Evolutionary conservation across 2,329 filamentous ascomycete species (phyloP).

Genomic region (Alternaria gansuensis): DNA sequence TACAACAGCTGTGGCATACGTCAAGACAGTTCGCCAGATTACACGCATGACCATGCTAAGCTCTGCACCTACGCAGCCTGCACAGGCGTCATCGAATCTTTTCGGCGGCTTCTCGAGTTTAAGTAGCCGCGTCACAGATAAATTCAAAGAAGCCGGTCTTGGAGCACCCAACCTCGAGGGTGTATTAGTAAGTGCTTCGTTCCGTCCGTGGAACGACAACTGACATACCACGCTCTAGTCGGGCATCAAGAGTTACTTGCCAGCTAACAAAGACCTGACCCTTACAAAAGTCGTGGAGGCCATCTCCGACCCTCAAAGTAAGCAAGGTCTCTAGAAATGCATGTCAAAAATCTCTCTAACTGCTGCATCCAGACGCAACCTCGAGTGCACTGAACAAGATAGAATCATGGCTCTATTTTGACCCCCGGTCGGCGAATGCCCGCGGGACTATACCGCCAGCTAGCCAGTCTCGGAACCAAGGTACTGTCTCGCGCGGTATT

Average conservation of each 20-base stretch:
- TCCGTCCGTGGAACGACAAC: background rate
- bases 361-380: constrained; percentile 66
- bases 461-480: constrained; percentile 61
- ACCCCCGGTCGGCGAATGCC: constrained; percentile 91
- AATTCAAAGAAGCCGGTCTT: constrained; percentile 89
- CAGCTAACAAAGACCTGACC: constrained; percentile 92
- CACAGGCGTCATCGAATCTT: constrained; percentile 75
- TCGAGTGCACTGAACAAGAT: constrained; percentile 95
- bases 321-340: background rate
- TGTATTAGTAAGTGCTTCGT: constrained; percentile 64
- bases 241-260: constrained; percentile 98
- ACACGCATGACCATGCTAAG: constrained; percentile 99
- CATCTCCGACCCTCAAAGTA: constrained; percentile 89
- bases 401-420: constrained; percentile 96
- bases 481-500: constrained; percentile 65
- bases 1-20: constrained; percentile 79
- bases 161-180: constrained; percentile 84
- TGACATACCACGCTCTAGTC: constrained; percentile 55
- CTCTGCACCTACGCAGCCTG: constrained; percentile 74
- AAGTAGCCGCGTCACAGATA: constrained; percentile 89
- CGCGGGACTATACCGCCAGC: constrained; percentile 89
- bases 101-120: constrained; percentile 94
- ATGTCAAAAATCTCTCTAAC: background rate
- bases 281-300: constrained; percentile 98
- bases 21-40: constrained; percentile 83